These are phyloP conservation scores for Articulospora tetracladia DNA, from an alignment of 495 filamentous ascomycete genomes.

Conservation along the genomic window DNA sequence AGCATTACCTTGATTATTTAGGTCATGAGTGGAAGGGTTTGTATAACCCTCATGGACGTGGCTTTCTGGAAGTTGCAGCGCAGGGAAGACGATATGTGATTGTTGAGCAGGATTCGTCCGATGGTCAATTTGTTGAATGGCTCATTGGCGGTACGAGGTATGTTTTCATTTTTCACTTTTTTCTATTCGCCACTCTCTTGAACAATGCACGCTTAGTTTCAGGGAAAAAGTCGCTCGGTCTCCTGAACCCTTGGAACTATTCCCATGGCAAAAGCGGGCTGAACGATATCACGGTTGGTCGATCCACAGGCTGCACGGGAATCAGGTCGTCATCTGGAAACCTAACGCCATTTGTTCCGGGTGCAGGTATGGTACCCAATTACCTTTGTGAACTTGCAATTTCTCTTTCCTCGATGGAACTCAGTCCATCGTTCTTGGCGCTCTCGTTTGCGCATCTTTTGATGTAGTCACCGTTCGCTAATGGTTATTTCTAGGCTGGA, in stretches of 20 bases:
- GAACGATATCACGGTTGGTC: slow-evolving; percentile 46
- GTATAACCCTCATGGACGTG: slow-evolving; percentile 28
- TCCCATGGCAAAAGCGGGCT: slow-evolving; percentile 36
- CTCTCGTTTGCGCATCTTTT: too few relatives aligned
- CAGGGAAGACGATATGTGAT: slow-evolving; percentile 24
- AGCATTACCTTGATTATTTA: slow-evolving; percentile 24
- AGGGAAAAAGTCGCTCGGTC: slow-evolving; percentile 47
- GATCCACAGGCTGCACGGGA: slow-evolving; percentile 38
- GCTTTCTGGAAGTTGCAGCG: slow-evolving; percentile 35
- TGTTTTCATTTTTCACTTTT: not conserved
- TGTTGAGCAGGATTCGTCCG: slow-evolving; percentile 3
- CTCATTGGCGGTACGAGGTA: slow-evolving; percentile 7
- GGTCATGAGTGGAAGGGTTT: slow-evolving; percentile 12
- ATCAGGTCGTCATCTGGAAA: slow-evolving; percentile 3
- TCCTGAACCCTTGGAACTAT: slow-evolving; percentile 50
- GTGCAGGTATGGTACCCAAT: not conserved
- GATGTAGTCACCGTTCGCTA: too few relatives aligned
- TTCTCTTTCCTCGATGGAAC: too few relatives aligned
- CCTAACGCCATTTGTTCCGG: slow-evolving; percentile 4
- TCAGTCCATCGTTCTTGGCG: too few relatives aligned
- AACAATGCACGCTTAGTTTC: slow-evolving; percentile 43
- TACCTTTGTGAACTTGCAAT: too few relatives aligned
- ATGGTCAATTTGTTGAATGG: slow-evolving; percentile 19
- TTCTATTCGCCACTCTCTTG: not conserved
- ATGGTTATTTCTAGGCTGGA: slow-evolving; percentile 14